Percentiles rank a stretch among this genome's conserved stretches.
Evolutionary conservation across 179 eudicot genomes (phyloP).

Genomic region (Kewa caespitosa): DNA sequence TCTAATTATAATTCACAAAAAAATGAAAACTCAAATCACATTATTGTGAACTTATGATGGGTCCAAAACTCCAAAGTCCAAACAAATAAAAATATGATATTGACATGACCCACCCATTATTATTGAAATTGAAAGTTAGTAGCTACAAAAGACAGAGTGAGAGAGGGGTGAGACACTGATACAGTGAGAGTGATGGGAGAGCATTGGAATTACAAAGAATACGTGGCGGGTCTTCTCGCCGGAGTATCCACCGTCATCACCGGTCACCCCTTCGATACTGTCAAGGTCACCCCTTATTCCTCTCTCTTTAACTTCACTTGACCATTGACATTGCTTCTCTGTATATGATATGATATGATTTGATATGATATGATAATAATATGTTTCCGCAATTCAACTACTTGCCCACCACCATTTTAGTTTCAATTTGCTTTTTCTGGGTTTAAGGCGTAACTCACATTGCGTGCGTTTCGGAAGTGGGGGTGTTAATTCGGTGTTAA

Average conservation of each 20-base stretch:
- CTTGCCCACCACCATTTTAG: background rate
- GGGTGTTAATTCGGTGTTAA: no score
- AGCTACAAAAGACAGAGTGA: background rate
- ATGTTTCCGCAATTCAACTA: background rate
- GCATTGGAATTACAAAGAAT: slow-evolving; percentile 60
- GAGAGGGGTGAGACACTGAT: slow-evolving; percentile 5
- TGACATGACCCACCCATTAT: no score
- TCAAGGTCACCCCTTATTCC: slow-evolving; percentile 48
- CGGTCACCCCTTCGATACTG: slow-evolving; percentile 96
- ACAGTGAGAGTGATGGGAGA: slow-evolving; percentile 31
- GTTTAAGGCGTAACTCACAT: no score
- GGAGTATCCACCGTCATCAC: slow-evolving; percentile 73
- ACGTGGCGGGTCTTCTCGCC: slow-evolving; percentile 79
- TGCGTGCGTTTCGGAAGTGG: no score
- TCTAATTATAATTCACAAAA: no score
- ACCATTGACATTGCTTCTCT: background rate
- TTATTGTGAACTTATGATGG: no score
- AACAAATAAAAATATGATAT: no score
- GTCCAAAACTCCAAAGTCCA: no score
- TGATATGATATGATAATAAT: no score
- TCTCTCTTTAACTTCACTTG: background rate
- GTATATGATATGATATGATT: background rate
- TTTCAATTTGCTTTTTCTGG: background rate
- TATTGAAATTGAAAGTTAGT: no score
- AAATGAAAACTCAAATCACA: no score